These are phyloP conservation scores for Erigeron canadensis DNA, from an alignment of 129 eudicot species.

Conservation along the genomic window DNA sequence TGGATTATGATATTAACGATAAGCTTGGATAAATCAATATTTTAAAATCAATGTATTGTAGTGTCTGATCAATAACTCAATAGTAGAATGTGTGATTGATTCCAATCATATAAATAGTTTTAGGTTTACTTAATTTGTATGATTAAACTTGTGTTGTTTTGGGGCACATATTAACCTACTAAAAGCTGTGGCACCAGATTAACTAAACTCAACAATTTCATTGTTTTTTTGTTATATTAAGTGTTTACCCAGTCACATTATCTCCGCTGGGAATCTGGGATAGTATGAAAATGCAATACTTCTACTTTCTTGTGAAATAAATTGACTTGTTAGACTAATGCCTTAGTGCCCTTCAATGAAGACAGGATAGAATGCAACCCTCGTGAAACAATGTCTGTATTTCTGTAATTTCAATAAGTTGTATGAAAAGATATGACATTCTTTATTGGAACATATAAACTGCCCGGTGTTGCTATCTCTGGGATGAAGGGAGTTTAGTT, in stretches of 20 bases:
- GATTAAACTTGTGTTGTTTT: neutral
- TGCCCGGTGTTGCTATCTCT: too few relatives aligned
- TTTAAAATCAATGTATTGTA: neutral
- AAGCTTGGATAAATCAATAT: slow-evolving; percentile 1
- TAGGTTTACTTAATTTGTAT: slow-evolving; percentile 9
- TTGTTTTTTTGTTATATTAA: neutral
- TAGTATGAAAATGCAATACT: neutral
- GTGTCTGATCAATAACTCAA: neutral
- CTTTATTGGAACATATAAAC: too few relatives aligned
- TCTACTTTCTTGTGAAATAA: neutral
- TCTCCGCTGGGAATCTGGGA: neutral
- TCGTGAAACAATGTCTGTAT: neutral
- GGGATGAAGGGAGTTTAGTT: too few relatives aligned
- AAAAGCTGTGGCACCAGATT: neutral
- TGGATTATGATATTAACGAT: slow-evolving; percentile 7
- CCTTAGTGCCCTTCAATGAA: neutral
- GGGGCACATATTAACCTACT: slow-evolving; percentile 11
- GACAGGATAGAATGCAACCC: neutral
- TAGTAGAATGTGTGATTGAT: slow-evolving; percentile 10
- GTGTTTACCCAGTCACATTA: slow-evolving; percentile 3
- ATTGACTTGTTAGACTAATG: slow-evolving; percentile 16
- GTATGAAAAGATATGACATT: neutral
- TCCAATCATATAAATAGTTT: neutral
- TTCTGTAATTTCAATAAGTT: neutral
- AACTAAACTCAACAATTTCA: neutral